phyloP scores from a whole-genome alignment of 2,329 filamentous ascomycete species.

The Coniochaeta sp. region DNA sequence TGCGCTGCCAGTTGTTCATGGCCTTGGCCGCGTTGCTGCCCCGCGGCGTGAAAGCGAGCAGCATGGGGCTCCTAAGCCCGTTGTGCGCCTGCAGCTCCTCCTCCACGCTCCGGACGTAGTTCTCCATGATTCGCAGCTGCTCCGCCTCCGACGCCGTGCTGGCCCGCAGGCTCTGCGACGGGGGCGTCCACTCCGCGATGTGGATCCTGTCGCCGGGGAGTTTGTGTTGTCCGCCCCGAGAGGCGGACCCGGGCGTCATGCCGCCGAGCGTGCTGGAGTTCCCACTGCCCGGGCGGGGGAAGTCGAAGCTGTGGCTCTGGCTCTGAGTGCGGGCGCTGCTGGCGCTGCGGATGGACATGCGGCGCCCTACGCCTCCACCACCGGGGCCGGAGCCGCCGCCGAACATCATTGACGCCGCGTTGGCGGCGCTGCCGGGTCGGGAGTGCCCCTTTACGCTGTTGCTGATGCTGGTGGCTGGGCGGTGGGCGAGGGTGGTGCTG shows the following conservation, averaged over 20 bases:
- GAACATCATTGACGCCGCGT: constrained; percentile 12
- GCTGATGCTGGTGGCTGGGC: constrained; percentile 14
- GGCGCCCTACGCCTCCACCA: constrained; percentile 3
- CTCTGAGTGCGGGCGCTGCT: constrained; percentile 41
- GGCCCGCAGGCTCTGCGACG: constrained; percentile 82
- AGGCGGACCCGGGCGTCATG: constrained; percentile 6
- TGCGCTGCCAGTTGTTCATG: constrained; percentile 96
- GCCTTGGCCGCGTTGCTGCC: constrained; percentile 75
- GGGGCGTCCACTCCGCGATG: constrained; percentile 84
- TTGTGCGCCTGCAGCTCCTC: constrained; percentile 83
- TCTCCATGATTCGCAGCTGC: constrained; percentile 66
- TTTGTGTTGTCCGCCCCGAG: constrained; percentile 29
- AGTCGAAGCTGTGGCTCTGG: constrained; percentile 57
- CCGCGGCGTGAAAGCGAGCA: constrained; percentile 80
- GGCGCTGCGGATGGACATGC: constrained; percentile 36
- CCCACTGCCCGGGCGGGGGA: constrained; percentile 46
- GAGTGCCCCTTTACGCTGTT: constrained; percentile 31
- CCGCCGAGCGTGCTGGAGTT: constrained; percentile 23
- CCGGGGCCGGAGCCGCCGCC: background rate
- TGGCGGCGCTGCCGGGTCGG: constrained; percentile 44
- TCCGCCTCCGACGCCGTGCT: constrained; percentile 72
- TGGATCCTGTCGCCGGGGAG: constrained; percentile 78
- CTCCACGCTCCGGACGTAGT: constrained; percentile 81
- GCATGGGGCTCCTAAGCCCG: constrained; percentile 77
- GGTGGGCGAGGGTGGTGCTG: constrained; percentile 19